phyloP scores from a whole-genome alignment of 495 filamentous ascomycete species.

The Aspergillus coremiiformis region DNA sequence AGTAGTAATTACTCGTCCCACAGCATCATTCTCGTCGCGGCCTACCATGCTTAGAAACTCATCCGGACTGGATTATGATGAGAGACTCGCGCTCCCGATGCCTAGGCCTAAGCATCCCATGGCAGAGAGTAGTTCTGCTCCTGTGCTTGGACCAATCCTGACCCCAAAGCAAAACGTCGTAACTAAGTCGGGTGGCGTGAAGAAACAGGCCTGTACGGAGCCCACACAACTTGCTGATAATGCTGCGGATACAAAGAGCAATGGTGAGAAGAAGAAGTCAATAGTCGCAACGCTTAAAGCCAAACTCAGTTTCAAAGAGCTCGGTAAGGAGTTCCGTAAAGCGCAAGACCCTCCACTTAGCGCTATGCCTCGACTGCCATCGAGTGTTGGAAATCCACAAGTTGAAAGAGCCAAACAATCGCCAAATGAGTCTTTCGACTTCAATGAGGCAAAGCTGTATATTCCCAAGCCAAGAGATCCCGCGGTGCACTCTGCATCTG shows the following conservation, averaged over 20 bases:
- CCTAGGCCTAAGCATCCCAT: constrained; percentile 18
- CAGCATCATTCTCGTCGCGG: neutral
- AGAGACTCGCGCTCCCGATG: constrained; percentile 27
- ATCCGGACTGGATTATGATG: constrained; percentile 24
- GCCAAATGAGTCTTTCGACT: neutral
- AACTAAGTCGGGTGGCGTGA: constrained; percentile 2
- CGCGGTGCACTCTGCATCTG: constrained; percentile 10
- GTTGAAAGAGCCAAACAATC: neutral
- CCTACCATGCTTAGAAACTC: constrained; percentile 10
- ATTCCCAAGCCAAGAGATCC: constrained; percentile 7
- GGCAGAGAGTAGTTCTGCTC: neutral
- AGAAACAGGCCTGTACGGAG: constrained; percentile 19
- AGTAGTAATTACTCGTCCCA: neutral
- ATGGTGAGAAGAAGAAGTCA: constrained; percentile 21
- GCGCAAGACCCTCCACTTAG: constrained; percentile 11
- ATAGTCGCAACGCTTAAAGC: constrained; percentile 21
- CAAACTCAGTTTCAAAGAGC: constrained; percentile 31
- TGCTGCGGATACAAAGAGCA: neutral
- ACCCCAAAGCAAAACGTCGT: constrained; percentile 1
- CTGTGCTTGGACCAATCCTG: neutral
- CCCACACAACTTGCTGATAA: constrained; percentile 1
- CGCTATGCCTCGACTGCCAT: constrained; percentile 9
- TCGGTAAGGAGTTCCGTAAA: constrained; percentile 23
- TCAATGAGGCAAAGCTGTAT: constrained; percentile 11
- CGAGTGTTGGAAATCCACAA: neutral